A percentile compares a stretch with the other conserved stretches of the same genome.
Conservation (phyloP, 2,329 filamentous ascomycete genomes). For the Colletotrichum camelliae region DNA sequence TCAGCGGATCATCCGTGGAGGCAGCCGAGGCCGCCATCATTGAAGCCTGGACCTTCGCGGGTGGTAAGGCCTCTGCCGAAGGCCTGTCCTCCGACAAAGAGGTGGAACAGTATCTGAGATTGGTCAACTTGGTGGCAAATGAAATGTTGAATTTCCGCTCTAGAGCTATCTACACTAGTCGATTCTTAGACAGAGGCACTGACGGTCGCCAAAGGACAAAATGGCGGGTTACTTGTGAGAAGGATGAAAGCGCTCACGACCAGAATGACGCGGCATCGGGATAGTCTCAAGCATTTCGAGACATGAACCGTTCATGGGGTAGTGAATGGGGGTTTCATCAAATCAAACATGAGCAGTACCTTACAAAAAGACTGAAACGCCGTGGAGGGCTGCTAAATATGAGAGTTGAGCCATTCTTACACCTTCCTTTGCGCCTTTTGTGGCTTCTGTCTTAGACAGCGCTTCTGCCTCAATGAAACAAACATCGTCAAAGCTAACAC, state of each 20-base stretch:
- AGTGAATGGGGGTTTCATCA: background rate
- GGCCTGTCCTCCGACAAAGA: background rate
- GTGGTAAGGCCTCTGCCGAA: background rate
- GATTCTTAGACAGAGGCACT: background rate
- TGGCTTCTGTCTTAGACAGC: too few relatives aligned
- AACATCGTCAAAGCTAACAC: background rate
- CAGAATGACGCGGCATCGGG: background rate
- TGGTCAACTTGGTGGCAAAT: background rate
- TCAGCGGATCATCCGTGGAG: background rate
- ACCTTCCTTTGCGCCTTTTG: background rate
- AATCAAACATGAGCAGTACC: background rate
- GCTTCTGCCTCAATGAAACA: background rate
- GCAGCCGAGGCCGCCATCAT: background rate
- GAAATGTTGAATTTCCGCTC: background rate
- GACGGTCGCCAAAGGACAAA: background rate
- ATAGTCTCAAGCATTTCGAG: background rate
- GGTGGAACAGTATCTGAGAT: background rate
- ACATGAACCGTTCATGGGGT: background rate
- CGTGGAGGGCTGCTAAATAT: background rate
- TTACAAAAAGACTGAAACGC: background rate
- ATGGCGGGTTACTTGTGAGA: background rate
- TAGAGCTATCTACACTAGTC: background rate
- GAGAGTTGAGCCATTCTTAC: background rate
- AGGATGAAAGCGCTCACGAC: background rate
- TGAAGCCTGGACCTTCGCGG: background rate